A percentile compares a stretch with the other conserved stretches of the same genome.
phyloP scores from a whole-genome alignment of 495 filamentous ascomycete genomes.

The Penicilliopsis zonata region DNA sequence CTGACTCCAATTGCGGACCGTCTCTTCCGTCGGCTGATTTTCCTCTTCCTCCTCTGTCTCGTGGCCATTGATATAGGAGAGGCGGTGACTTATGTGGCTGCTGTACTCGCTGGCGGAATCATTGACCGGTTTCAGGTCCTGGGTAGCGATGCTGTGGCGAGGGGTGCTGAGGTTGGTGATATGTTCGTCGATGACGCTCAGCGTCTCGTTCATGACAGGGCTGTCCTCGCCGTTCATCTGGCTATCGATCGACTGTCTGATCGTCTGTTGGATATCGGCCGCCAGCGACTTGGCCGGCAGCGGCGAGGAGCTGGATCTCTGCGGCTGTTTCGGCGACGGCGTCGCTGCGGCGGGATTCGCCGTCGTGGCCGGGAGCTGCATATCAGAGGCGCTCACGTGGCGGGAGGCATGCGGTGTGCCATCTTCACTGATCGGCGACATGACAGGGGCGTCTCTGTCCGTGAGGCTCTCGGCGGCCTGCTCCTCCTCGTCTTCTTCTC shows the following conservation, averaged over 20 bases:
- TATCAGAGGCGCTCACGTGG: conserved; percentile 26
- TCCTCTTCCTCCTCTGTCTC: conserved; percentile 68
- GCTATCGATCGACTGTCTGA: conserved; percentile 31
- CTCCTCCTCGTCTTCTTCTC: background rate
- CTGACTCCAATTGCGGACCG: conserved; percentile 66
- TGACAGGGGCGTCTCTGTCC: conserved; percentile 2
- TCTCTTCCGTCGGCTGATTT: conserved; percentile 40
- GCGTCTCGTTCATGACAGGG: conserved; percentile 89
- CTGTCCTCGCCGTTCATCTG: conserved; percentile 44
- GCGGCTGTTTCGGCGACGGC: conserved; percentile 15
- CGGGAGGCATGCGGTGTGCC: conserved; percentile 37
- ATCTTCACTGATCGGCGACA: conserved; percentile 22
- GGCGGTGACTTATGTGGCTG: conserved; percentile 57
- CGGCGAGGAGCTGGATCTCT: conserved; percentile 31
- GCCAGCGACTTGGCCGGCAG: conserved; percentile 26
- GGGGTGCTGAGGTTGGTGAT: conserved; percentile 87
- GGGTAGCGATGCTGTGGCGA: conserved; percentile 40
- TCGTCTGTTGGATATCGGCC: conserved; percentile 33
- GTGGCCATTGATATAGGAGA: conserved; percentile 83
- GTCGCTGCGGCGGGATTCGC: conserved; percentile 10
- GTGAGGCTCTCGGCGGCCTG: background rate
- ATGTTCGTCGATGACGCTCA: conserved; percentile 96
- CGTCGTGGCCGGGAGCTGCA: conserved; percentile 10
- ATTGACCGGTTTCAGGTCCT: conserved; percentile 46
- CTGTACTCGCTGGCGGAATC: conserved; percentile 89